phyloP scores from a whole-genome alignment of 495 filamentous ascomycete species.

The Aspergillus ellipticus region DNA sequence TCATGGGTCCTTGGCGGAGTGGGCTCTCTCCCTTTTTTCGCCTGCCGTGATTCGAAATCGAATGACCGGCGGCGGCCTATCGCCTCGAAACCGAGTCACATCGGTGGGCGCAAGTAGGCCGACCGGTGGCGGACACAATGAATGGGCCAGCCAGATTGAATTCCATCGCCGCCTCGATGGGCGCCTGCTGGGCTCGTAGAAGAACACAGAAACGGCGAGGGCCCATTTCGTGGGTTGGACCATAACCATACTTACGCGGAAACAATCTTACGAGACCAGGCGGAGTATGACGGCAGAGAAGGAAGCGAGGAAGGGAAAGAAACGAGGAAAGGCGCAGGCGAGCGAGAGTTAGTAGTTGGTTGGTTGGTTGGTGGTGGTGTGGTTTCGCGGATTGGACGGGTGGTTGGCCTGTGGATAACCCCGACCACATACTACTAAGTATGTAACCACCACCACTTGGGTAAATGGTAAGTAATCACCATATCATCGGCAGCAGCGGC shows the following conservation, averaged over 20 bases:
- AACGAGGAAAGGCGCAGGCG: constrained; percentile 1
- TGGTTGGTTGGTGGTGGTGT: constrained; percentile 1
- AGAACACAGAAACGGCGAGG: constrained; percentile 7
- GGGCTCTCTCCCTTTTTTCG: constrained; percentile 4
- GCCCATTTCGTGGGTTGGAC: constrained; percentile 22
- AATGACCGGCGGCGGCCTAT: constrained; percentile 4
- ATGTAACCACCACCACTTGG: not conserved
- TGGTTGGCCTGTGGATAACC: not conserved
- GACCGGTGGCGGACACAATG: constrained; percentile 8
- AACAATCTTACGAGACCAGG: constrained; percentile 13
- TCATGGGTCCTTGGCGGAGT: constrained; percentile 10
- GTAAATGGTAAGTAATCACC: not conserved
- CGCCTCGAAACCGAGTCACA: constrained; percentile 9
- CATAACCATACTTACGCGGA: constrained; percentile 20
- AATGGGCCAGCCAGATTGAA: constrained; percentile 8
- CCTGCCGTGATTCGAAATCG: not conserved
- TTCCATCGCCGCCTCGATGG: constrained; percentile 2
- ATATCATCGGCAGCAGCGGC: not conserved
- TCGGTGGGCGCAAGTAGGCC: not conserved
- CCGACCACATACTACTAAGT: not conserved
- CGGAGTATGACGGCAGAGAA: constrained; percentile 4
- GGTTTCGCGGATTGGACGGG: not conserved
- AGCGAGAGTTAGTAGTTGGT: not conserved
- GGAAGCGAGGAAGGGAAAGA: not conserved
- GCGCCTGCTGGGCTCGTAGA: not conserved